Evolutionary conservation across 2,329 filamentous ascomycete genomes (phyloP).

Genomic region (Myriosclerotinia duriaeana): DNA sequence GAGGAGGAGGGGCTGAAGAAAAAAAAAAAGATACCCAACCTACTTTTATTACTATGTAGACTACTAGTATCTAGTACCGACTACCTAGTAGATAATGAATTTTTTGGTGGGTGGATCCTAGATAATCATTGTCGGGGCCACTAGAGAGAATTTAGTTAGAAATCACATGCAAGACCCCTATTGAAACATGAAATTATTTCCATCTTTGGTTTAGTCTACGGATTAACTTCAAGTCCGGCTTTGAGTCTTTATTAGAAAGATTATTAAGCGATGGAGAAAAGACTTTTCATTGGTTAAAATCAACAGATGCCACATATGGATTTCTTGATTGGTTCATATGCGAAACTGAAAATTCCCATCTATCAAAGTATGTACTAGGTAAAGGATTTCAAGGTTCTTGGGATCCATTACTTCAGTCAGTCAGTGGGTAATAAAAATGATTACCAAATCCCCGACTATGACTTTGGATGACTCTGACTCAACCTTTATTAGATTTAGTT

Average conservation of each 20-base stretch:
- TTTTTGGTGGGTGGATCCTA: neutral
- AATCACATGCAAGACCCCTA: constrained; percentile 6
- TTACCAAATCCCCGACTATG: too few relatives aligned
- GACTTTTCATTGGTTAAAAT: neutral
- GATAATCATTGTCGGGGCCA: neutral
- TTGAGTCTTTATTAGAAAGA: neutral
- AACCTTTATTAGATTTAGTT: too few relatives aligned
- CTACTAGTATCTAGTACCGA: too few relatives aligned
- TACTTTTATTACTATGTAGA: too few relatives aligned
- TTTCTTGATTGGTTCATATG: constrained; percentile 17
- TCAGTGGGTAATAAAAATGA: too few relatives aligned
- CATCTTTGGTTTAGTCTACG: neutral
- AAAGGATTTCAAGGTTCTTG: neutral
- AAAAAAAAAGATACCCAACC: constrained; percentile 11
- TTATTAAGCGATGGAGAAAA: neutral
- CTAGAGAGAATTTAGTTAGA: neutral
- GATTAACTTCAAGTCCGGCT: neutral
- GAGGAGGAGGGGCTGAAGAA: constrained; percentile 11
- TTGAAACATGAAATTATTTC: neutral
- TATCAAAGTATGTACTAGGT: too few relatives aligned
- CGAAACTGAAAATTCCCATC: constrained; percentile 18
- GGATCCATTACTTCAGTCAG: too few relatives aligned
- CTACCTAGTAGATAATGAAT: constrained; percentile 9
- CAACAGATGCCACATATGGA: neutral
- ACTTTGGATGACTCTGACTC: too few relatives aligned